Base-by-base conservation (phyloP, 495 filamentous ascomycete genomes). In the Aspergillus funiculosus region DNA sequence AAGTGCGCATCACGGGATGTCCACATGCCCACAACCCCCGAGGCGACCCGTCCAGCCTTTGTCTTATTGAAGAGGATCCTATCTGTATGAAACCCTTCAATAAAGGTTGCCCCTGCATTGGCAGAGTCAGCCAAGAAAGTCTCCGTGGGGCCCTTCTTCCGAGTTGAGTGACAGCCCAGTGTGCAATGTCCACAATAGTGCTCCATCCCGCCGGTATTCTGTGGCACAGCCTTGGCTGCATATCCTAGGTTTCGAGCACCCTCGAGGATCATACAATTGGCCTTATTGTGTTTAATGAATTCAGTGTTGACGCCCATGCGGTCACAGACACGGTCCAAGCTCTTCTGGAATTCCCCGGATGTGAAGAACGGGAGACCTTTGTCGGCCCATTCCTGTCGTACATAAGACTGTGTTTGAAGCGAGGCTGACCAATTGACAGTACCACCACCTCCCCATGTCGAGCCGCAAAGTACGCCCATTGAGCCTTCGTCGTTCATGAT, bases 381-480 rank as follows among this genome's bases (percentile, higher is more conserved):
- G 43, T 81, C 69, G 0, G 87, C 82, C 90, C 90, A 96, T 63
- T 96, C 87, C 47, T 80, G 71, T 10, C 88, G 75, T 0, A 96
- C 86, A 50, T 73, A 91, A 11, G 73, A 81, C 62, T 91, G 90
- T 0, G 83, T 83, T 58, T 91, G 87, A 25, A 95, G 62, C 10
- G 77, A 76, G n/a, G 86, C 90, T 27, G 82, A 84, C 89, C 89
- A 95, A 56, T 95, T 94, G 45, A 95, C 62, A 1, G 85, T 86
- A 0, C 89, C 88, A 26, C 90, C 90, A 37, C 90, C 90, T 27
- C 90, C 90, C 78, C 84, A 96, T 17, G 76, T 81, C 14, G 77
- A 76, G 2, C 85, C 89, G 0, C 86, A 77, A n/a, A 86, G 53
- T 1, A 89, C 53, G 17, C 60, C 72, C 37, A 83, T 63, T 10